A percentile compares a stretch with the other conserved stretches of the same genome.
Conservation (phyloP, 768 basidiomycete species). For the Hebeloma cylindrosporum region DNA sequence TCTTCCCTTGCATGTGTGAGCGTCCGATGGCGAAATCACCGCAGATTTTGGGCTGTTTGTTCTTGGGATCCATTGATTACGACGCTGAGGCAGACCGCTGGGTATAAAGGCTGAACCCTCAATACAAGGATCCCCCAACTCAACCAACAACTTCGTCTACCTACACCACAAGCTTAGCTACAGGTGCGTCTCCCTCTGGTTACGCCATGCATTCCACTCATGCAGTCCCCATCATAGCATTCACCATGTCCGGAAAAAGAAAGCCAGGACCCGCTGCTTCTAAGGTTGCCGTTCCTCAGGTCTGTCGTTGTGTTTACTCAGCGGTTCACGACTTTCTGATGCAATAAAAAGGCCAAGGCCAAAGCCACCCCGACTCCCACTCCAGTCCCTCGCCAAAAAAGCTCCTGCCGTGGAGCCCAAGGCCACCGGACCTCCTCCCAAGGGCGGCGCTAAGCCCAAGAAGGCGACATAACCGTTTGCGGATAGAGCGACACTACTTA, state of each 20-base stretch:
- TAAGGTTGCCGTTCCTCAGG: conserved; percentile 19
- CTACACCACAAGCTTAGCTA: conserved; percentile 5
- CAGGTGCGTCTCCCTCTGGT: conserved; percentile 5
- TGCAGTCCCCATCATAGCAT: conserved; percentile 3
- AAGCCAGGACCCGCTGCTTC: conserved; percentile 17
- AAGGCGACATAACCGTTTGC: conserved; percentile 16
- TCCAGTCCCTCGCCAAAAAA: conserved; percentile 9
- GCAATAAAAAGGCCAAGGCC: conserved; percentile 17
- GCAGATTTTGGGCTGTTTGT: conserved; percentile 19
- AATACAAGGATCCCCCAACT: neutral
- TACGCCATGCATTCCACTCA: neutral
- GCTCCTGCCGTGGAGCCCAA: conserved; percentile 15
- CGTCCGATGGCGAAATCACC: conserved; percentile 24
- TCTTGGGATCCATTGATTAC: conserved; percentile 6
- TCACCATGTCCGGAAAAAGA: conserved; percentile 24
- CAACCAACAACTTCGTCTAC: conserved; percentile 7
- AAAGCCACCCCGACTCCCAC: conserved; percentile 16
- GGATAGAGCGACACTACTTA: too few species aligned
- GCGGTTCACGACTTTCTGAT: neutral
- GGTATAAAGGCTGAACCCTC: conserved; percentile 18
- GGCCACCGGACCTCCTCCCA: conserved; percentile 16
- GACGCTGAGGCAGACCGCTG: conserved; percentile 5
- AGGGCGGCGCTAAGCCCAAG: conserved; percentile 19
- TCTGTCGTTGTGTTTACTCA: neutral
- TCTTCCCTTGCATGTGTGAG: conserved; percentile 12